These are phyloP conservation scores for Naegleria lovaniensis DNA, from an alignment of 208 protist genomes.

Conservation along the genomic window DNA sequence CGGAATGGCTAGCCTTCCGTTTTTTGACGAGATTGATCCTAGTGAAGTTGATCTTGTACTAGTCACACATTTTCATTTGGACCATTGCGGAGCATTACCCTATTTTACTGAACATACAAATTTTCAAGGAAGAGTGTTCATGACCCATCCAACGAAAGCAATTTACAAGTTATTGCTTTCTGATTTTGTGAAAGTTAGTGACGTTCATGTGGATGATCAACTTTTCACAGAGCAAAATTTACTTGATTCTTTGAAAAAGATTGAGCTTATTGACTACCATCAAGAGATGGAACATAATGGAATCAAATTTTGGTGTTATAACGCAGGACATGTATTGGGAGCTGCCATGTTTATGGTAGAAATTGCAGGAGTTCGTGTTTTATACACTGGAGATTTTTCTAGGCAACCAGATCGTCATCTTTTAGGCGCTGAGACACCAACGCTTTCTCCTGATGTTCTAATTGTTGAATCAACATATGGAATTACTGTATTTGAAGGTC, in stretches of 20 bases:
- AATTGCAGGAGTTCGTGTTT: slow-evolving; percentile 86
- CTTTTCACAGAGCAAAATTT: slow-evolving; percentile 87
- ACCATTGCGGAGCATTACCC: slow-evolving; percentile 90
- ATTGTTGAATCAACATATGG: slow-evolving; percentile 98
- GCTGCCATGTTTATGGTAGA: slow-evolving; percentile 98
- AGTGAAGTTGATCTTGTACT: slow-evolving; percentile 86
- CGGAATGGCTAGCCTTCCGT: slow-evolving; percentile 87
- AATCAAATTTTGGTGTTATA: slow-evolving; percentile 92
- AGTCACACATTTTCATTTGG: slow-evolving; percentile 94
- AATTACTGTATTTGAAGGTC: slow-evolving; percentile 84
- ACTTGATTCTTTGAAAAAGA: slow-evolving; percentile 80
- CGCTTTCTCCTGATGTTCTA: slow-evolving; percentile 85
- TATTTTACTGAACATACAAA: slow-evolving; percentile 88
- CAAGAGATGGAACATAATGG: slow-evolving; percentile 88
- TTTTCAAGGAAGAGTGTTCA: slow-evolving; percentile 91
- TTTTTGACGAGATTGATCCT: slow-evolving; percentile 90
- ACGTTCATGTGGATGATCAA: slow-evolving; percentile 49
- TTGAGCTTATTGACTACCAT: slow-evolving; percentile 95
- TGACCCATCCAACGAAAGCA: slow-evolving; percentile 93
- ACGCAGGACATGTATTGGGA: slow-evolving; percentile 92
- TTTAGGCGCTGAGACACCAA: slow-evolving; percentile 88
- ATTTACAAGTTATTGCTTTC: slow-evolving; percentile 93
- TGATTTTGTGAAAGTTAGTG: slow-evolving; percentile 88
- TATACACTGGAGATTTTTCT: slow-evolving; percentile 99
- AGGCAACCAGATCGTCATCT: slow-evolving; percentile 94